phyloP scores from a whole-genome alignment of 1,284 basidiomycete species.

The Irpex sp. region DNA sequence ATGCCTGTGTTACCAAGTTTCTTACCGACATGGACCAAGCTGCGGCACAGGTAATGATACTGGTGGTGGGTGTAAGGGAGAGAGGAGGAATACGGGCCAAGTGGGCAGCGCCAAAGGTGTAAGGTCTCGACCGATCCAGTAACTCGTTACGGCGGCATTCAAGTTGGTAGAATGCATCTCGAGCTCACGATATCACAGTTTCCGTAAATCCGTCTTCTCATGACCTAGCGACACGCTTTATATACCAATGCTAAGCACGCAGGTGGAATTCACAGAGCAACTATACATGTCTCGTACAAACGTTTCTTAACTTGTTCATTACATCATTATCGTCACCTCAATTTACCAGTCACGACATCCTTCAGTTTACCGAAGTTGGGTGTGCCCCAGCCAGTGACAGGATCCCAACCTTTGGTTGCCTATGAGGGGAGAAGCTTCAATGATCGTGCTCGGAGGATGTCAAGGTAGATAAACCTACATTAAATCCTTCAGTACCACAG shows the following conservation, averaged over 20 bases:
- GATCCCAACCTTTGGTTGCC: constrained; percentile 35
- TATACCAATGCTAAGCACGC: too few species aligned
- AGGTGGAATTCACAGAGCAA: too few species aligned
- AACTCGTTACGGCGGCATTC: background rate
- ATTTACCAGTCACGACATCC: constrained; percentile 14
- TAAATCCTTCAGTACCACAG: constrained; percentile 53
- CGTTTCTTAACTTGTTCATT: background rate
- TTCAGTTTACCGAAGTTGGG: constrained; percentile 25
- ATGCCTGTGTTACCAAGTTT: background rate
- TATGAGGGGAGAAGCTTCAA: constrained; percentile 24
- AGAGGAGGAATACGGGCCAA: background rate
- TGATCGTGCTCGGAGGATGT: background rate
- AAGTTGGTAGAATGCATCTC: background rate
- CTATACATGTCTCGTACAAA: background rate
- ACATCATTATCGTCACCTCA: background rate
- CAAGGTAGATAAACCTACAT: constrained; percentile 27
- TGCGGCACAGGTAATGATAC: background rate
- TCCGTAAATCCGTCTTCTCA: too few species aligned
- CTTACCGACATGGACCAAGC: background rate
- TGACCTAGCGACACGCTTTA: too few species aligned
- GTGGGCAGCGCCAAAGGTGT: background rate
- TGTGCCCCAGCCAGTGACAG: constrained; percentile 28
- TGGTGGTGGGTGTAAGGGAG: background rate
- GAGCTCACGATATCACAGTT: too few species aligned
- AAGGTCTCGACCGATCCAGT: background rate